Evolutionary conservation across 129 eudicot genomes (phyloP).

Genomic region (Logfia minima): DNA sequence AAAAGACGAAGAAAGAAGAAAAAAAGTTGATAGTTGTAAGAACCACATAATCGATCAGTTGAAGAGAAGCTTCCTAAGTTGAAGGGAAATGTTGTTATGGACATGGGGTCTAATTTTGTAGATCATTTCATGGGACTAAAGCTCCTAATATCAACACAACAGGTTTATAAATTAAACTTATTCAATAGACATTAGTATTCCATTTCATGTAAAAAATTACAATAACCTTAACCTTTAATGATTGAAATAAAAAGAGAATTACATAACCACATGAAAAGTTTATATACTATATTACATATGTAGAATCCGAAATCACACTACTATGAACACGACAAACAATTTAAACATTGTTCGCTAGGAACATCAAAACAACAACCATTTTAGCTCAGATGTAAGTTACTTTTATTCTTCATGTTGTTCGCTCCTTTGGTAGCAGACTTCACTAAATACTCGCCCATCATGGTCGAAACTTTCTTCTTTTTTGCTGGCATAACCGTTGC

Average conservation of each 20-base stretch:
- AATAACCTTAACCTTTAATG: too few relatives aligned
- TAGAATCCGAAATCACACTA: too few relatives aligned
- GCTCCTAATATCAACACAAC: slow-evolving; percentile 7
- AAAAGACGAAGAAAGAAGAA: slow-evolving; percentile 58
- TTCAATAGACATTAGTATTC: too few relatives aligned
- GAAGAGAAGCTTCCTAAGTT: slow-evolving; percentile 23
- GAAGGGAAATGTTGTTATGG: slow-evolving; percentile 20
- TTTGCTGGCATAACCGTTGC: slow-evolving; percentile 9
- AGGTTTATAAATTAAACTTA: not conserved
- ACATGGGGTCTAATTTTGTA: slow-evolving; percentile 10
- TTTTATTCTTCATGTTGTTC: not conserved
- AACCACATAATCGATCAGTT: slow-evolving; percentile 15
- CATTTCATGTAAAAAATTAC: too few relatives aligned
- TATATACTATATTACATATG: too few relatives aligned
- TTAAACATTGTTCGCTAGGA: too few relatives aligned
- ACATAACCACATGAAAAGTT: too few relatives aligned
- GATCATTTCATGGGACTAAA: slow-evolving; percentile 15
- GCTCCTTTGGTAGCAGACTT: not conserved
- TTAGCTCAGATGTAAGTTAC: not conserved
- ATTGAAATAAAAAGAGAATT: too few relatives aligned
- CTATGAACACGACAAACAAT: not conserved
- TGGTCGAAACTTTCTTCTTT: not conserved
- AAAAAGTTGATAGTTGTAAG: slow-evolving; percentile 31
- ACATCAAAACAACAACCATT: not conserved
- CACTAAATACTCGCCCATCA: not conserved